Conservation (phyloP, 768 basidiomycete species). For the Suillus sp. region DNA sequence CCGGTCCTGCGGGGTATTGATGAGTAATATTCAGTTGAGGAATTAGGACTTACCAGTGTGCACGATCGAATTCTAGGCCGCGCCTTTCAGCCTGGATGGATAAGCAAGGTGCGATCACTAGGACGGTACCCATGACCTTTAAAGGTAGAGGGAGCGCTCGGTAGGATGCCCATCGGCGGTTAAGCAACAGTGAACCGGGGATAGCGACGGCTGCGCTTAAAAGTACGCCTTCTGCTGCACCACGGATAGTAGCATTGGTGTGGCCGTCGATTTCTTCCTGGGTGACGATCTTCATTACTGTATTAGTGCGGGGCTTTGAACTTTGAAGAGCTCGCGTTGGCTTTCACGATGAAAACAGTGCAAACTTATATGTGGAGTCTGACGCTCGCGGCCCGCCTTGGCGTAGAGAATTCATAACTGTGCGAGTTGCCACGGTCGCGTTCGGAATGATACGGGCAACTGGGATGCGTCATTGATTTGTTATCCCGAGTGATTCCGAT, state of each 20-base stretch:
- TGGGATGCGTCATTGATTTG: neutral
- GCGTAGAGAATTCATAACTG: neutral
- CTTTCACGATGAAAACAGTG: neutral
- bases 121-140: conserved; percentile 69
- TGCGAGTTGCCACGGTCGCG: neutral
- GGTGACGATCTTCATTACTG: conserved; percentile 33
- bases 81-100: conserved; percentile 77
- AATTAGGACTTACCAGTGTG: conserved; percentile 5
- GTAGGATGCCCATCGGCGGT: conserved; percentile 60
- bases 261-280: conserved; percentile 58
- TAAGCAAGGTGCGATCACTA: conserved; percentile 64
- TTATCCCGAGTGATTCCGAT: conserved; percentile 1
- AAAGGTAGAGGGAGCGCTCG: conserved; percentile 65
- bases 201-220: conserved; percentile 50
- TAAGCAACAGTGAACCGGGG: conserved; percentile 51
- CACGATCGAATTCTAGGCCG: conserved; percentile 53
- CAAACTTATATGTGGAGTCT: neutral
- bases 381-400: neutral
- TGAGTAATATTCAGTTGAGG: neutral
- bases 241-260: conserved; percentile 56
- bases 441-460: conserved; percentile 2
- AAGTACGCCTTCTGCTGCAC: conserved; percentile 57
- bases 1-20: conserved; percentile 33
- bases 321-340: neutral
- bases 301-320: neutral